Percentiles rank a stretch among this genome's conserved stretches.
phyloP scores from a whole-genome alignment of 768 basidiomycete genomes.

The Mrakia frigida region DNA sequence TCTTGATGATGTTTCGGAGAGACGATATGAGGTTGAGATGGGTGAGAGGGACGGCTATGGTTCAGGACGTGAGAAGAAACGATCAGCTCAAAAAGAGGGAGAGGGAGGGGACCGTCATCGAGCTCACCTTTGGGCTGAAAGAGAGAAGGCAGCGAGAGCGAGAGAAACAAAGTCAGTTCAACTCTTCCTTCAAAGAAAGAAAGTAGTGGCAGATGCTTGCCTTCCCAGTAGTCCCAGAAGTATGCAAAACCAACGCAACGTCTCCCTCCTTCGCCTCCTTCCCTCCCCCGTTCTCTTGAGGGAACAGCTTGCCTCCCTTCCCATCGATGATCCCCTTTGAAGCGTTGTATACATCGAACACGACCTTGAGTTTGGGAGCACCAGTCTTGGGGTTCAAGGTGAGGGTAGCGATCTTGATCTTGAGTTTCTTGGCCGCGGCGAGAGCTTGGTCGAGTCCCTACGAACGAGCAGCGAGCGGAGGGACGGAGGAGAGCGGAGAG shows the following conservation, averaged over 20 bases:
- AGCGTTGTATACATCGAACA: slow-evolving; percentile 14
- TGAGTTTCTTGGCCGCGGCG: slow-evolving; percentile 23
- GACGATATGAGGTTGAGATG: slow-evolving; percentile 45
- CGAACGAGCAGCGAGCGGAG: not conserved
- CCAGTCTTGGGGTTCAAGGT: slow-evolving; percentile 3
- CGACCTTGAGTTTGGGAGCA: slow-evolving; percentile 15
- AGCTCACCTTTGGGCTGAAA: slow-evolving; percentile 51
- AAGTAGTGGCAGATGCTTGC: not conserved
- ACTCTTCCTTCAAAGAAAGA: not conserved
- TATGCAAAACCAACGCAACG: slow-evolving; percentile 51
- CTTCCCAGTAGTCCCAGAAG: not conserved
- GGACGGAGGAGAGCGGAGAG: not conserved
- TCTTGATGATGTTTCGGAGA: slow-evolving; percentile 42
- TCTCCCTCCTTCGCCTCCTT: slow-evolving; percentile 44
- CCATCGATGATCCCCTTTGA: slow-evolving; percentile 3
- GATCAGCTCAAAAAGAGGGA: not conserved
- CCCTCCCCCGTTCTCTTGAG: slow-evolving; percentile 7
- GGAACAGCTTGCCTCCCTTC: slow-evolving; percentile 11
- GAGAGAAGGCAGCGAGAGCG: not conserved
- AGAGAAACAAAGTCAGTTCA: not conserved
- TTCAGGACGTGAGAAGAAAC: slow-evolving; percentile 38
- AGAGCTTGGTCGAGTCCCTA: slow-evolving; percentile 22
- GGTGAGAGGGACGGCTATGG: slow-evolving; percentile 41
- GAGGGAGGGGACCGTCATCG: no score
- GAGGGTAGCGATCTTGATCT: slow-evolving; percentile 23